Evolutionary conservation across 2,329 filamentous ascomycete genomes (phyloP), one percentile per base, ranked within the genome.

Genomic region (Paraphoma chrysanthemicola): DNA sequence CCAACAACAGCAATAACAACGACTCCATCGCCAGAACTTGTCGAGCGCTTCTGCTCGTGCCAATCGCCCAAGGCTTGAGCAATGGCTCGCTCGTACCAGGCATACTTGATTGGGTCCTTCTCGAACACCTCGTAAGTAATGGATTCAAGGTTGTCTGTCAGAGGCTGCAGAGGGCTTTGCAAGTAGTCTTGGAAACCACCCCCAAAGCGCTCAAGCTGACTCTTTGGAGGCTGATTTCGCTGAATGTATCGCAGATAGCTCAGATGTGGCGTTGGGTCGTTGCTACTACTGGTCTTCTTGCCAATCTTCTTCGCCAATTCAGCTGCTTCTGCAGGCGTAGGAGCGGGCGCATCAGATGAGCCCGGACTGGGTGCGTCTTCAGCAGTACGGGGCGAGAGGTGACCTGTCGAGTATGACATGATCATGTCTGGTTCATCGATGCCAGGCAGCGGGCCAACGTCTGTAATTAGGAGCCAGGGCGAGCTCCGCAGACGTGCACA

Each of bases 111-210:
- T 0, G 95, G 95, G 63, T 99, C 96, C 66, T 96, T 96, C 76
- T 99, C 95, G 70, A 99, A 99, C 2, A 98, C 94, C 74, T 99
- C 95, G 76, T 99, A 99, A 0, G 95, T 99, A 42, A 96, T 91
- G 45, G 93, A 97, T 75, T 99, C 96, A 12, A 99, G 84, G 67
- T 99, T 99, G 76, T 99, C 95, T 0, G 94, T 94, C 12, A 99
- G 83, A 0, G 95, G 95, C 75, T 99, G 96, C 41, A 99, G 82
- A 2, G 95, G 95, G 1, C 93, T 93, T 76, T 99, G 95, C 10
- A 99, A 83, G 83, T 95, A 99, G 76, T 99, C 95, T 71, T 99
- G 96, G 66, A 91, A 92, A 2, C 89, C 89, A 17, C 86, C 80
- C 12, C 88, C 88, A 65, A 91, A 91, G 31, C 83, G 81, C 71